These are phyloP conservation scores for Metschnikowia sp. DNA, from an alignment of 805 yeast genomes.

Conservation along the genomic window DNA sequence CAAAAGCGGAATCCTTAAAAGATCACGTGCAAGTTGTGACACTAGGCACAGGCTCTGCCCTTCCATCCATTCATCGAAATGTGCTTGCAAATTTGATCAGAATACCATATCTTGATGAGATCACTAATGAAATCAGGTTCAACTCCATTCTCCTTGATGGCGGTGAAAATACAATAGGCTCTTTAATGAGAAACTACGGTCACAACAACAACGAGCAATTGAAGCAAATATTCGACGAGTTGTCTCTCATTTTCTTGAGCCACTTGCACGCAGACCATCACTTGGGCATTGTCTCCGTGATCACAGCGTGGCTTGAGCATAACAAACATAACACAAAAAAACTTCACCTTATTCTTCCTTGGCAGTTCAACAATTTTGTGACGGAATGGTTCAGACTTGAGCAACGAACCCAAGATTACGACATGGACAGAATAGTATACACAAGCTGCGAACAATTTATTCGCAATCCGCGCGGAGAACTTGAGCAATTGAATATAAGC, in stretches of 20 bases:
- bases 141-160: slow-evolving; percentile 73
- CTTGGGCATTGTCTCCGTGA: slow-evolving; percentile 70
- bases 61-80: slow-evolving; percentile 81
- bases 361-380: slow-evolving; percentile 65
- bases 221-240: slow-evolving; percentile 50
- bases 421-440: slow-evolving; percentile 44
- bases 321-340: slow-evolving; percentile 29
- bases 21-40: slow-evolving; percentile 68
- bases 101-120: slow-evolving; percentile 46
- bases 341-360: slow-evolving; percentile 68
- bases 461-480: slow-evolving; percentile 25
- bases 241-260: slow-evolving; percentile 66
- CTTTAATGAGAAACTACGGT: slow-evolving; percentile 61
- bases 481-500: slow-evolving; percentile 23
- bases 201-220: slow-evolving; percentile 36
- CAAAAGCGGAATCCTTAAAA: slow-evolving; percentile 23
- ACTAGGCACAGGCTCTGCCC: slow-evolving; percentile 89
- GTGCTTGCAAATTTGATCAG: slow-evolving; percentile 79
- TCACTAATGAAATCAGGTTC: slow-evolving; percentile 22
- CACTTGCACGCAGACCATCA: slow-evolving; percentile 98
- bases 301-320: slow-evolving; percentile 62
- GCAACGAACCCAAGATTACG: slow-evolving; percentile 22
- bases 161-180: slow-evolving; percentile 90
- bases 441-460: slow-evolving; percentile 61
- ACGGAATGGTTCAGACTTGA: slow-evolving; percentile 64